These are phyloP conservation scores for Cercophora samala DNA, from an alignment of 495 filamentous ascomycete species.

Conservation along the genomic window DNA sequence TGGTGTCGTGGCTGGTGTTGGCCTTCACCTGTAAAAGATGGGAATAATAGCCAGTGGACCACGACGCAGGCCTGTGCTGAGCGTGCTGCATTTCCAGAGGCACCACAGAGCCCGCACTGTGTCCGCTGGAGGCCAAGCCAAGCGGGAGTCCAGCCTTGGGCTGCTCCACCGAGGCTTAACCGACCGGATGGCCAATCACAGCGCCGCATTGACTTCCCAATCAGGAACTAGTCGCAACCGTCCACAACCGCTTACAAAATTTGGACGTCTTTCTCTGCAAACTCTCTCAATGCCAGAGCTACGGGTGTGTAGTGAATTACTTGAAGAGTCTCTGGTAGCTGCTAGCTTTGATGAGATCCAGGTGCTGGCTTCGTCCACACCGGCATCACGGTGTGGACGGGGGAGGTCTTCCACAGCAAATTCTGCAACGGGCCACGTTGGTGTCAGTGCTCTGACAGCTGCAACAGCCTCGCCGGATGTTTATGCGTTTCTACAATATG, in stretches of 20 bases:
- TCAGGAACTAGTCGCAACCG: conserved; percentile 28
- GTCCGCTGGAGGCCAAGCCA: conserved; percentile 13
- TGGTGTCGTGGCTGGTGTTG: background rate
- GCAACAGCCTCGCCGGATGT: background rate
- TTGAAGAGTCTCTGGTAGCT: too few relatives aligned
- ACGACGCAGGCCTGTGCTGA: background rate
- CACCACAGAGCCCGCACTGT: background rate
- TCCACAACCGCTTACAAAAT: conserved; percentile 5
- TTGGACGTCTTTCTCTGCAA: conserved; percentile 4
- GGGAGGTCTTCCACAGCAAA: background rate
- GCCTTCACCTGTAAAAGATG: background rate
- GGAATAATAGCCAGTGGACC: background rate
- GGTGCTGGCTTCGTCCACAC: background rate
- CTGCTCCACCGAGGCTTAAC: conserved; percentile 30
- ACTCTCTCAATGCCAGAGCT: background rate
- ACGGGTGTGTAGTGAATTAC: background rate
- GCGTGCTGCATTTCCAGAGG: background rate
- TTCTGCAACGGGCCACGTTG: background rate
- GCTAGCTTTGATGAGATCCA: background rate
- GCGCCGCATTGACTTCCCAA: conserved; percentile 29
- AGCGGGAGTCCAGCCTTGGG: conserved; percentile 10
- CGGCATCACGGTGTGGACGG: background rate
- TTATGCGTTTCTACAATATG: background rate
- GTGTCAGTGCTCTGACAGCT: background rate
- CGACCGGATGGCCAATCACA: conserved; percentile 28